Base-by-base conservation (phyloP, 2,329 filamentous ascomycete species). In the Westerdykella sp. region DNA sequence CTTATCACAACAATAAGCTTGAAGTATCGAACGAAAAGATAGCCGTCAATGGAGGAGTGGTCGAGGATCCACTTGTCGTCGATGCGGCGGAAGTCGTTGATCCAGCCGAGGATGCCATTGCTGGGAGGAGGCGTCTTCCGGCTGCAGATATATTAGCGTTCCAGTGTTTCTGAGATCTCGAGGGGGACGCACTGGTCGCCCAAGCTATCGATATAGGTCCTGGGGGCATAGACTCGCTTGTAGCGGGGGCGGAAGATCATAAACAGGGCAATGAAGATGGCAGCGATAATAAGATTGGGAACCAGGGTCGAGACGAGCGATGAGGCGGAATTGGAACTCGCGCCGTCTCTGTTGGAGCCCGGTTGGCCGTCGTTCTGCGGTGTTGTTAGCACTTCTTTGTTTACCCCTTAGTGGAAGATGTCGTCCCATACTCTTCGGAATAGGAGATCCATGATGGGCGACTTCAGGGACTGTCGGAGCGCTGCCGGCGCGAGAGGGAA, bases 21-120 rank as follows among this genome's bases (percentile, higher is more conserved):
- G 52, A 74, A 66, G 51, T 70, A 73, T 32, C 73, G 63, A 37
- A 75, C 58, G 45, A 69, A 74, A 12, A 75, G 62, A 43, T 69
- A 74, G 23, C 69, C 71, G 50, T 75, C 73, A 38, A 75, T 67
- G 10, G 71, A 72, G 48, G 71, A 68, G 54, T 73, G 71, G 48
- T 71, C 67, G 37, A 75, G 64, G 16, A 75, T 66, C 46, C 70
- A 72, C 30, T 59, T 59, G 52, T 74, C 71, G 23, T 66, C 57
- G 36, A 73, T 68, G 53, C 50, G 55, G 18, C 63, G 59, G 49
- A 72, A 73, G 43, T 72, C 67, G 6, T 60, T 65, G 40, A 80
- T 69, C 77, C 78, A 81, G 50, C 75, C 74, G 39, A 79, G 60
- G 45, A 76, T 65, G 34, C 74, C 72, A 11, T 43, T 44, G 18